Evolutionary conservation across 805 yeast species (phyloP).

Genomic region (Cyberlindnera subsufficiens): DNA sequence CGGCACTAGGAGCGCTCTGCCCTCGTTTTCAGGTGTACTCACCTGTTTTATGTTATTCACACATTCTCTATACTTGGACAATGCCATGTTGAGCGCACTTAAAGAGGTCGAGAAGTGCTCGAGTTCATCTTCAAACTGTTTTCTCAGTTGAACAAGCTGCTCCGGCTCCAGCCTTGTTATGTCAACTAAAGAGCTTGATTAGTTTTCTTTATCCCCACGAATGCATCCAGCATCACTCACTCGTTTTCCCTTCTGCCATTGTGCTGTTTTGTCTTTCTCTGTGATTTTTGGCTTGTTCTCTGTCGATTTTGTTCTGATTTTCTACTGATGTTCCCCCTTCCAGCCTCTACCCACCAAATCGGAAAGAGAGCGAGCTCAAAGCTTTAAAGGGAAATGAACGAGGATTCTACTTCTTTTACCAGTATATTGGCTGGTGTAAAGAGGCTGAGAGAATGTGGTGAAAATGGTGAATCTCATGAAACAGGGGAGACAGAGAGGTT

Average conservation of each 20-base stretch:
- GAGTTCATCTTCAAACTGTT: constrained; percentile 77
- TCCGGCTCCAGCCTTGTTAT: constrained; percentile 69
- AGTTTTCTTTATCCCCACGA: neutral
- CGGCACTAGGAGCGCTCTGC: constrained; percentile 68
- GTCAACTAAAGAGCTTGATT: constrained; percentile 40
- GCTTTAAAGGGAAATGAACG: constrained; percentile 3
- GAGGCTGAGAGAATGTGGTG: constrained; percentile 34
- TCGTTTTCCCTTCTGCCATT: constrained; percentile 11
- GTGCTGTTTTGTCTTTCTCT: neutral
- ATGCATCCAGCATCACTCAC: neutral
- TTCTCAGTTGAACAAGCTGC: constrained; percentile 79
- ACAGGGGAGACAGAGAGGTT: neutral
- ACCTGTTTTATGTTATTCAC: constrained; percentile 59
- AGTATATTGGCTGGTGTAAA: constrained; percentile 68
- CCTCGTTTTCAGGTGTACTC: constrained; percentile 33
- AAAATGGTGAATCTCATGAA: constrained; percentile 4
- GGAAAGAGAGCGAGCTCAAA: no score
- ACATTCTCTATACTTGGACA: constrained; percentile 77
- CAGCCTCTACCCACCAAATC: no score
- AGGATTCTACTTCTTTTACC: constrained; percentile 59
- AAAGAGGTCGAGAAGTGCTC: constrained; percentile 81
- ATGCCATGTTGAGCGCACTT: constrained; percentile 79
- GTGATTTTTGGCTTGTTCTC: neutral
- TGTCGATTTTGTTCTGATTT: no score
- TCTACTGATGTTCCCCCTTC: no score